phyloP scores from a whole-genome alignment of 1,284 basidiomycete species.

The Trichosporon inkin region DNA sequence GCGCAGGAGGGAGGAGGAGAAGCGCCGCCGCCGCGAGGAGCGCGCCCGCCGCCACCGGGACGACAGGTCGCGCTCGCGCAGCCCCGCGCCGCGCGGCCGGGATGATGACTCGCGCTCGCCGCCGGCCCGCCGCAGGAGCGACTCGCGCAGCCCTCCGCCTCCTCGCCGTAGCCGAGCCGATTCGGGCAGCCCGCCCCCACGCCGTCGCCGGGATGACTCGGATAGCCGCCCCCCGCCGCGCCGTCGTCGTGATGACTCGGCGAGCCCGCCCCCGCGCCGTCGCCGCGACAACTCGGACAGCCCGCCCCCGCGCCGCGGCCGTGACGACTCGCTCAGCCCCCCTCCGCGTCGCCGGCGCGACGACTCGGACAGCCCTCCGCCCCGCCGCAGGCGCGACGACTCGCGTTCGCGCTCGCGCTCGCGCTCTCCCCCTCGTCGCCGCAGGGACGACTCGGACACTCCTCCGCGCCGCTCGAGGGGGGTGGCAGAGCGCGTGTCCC shows the following conservation, averaged over 20 bases:
- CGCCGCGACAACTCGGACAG: constrained; percentile 31
- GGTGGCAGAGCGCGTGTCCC: constrained; percentile 8
- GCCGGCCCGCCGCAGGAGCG: constrained; percentile 16
- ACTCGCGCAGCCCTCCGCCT: constrained; percentile 36
- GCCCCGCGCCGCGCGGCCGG: constrained; percentile 10
- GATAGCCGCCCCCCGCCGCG: constrained; percentile 41
- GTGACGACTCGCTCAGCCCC: constrained; percentile 49
- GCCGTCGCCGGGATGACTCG: constrained; percentile 42
- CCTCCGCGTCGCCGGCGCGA: constrained; percentile 27
- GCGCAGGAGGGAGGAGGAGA: constrained; percentile 41
- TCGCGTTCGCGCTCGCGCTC: constrained; percentile 18
- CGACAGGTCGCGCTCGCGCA: not conserved
- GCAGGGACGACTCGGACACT: constrained; percentile 20
- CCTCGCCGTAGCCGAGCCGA: constrained; percentile 26
- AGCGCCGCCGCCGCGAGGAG: constrained; percentile 8
- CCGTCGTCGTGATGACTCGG: constrained; percentile 42
- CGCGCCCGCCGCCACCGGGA: constrained; percentile 17
- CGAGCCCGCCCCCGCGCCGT: constrained; percentile 42
- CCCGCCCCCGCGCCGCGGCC: constrained; percentile 42
- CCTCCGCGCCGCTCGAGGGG: constrained; percentile 12
- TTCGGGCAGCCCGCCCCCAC: constrained; percentile 45
- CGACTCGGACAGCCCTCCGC: constrained; percentile 43
- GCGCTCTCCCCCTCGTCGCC: constrained; percentile 13
- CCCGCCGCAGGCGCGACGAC: constrained; percentile 26
- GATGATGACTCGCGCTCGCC: constrained; percentile 22